phyloP scores from a whole-genome alignment of 148 eudicot species.

The Vaccinium myrtillus region DNA sequence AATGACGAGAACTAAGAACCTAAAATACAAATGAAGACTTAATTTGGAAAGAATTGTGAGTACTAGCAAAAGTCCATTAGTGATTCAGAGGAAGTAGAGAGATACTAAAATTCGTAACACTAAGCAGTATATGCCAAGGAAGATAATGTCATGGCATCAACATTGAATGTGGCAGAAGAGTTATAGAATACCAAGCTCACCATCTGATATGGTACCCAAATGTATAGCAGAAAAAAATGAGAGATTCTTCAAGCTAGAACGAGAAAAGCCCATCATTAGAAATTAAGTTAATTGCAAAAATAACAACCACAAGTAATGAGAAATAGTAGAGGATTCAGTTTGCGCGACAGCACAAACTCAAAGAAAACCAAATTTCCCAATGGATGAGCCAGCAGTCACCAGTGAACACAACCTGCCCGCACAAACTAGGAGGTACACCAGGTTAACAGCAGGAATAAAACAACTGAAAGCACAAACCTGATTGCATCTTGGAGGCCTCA shows the following conservation, averaged over 20 bases:
- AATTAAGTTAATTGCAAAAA: background rate
- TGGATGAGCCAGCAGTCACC: background rate
- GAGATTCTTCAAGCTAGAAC: background rate
- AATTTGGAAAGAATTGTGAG: background rate
- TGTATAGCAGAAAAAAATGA: background rate
- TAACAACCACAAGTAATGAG: background rate
- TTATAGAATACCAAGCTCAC: background rate
- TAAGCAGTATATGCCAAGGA: background rate
- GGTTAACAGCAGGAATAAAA: background rate
- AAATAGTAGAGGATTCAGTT: background rate
- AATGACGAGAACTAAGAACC: background rate
- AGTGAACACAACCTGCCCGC: background rate
- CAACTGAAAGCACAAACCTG: slow-evolving; percentile 10
- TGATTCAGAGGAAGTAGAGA: background rate
- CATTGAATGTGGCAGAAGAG: background rate
- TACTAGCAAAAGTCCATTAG: background rate
- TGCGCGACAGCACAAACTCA: background rate
- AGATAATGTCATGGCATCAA: background rate
- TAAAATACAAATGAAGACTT: background rate
- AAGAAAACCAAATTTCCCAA: background rate
- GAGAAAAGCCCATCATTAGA: slow-evolving; percentile 1
- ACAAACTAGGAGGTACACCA: background rate
- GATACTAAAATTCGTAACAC: background rate
- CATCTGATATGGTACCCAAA: background rate
- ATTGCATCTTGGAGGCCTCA: background rate